phyloP scores from a whole-genome alignment of 1,284 basidiomycete genomes.

The Boletus smithii region DNA sequence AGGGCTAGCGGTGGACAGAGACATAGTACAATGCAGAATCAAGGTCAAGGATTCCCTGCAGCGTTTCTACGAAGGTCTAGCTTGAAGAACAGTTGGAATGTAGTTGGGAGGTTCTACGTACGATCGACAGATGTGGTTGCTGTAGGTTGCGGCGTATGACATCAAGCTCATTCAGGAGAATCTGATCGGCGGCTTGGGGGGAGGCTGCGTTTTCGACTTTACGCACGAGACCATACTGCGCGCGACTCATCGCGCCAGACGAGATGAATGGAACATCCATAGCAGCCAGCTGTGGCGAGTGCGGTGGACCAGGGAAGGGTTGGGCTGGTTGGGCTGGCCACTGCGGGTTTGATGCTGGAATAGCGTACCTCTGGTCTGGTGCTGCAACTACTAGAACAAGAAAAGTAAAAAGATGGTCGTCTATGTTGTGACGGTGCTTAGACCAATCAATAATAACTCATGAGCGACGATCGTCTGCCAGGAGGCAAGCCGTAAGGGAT shows the following conservation, averaged over 20 bases:
- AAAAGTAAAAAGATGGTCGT: neutral
- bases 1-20: slow-evolving; percentile 39
- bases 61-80: slow-evolving; percentile 42
- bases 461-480: no score
- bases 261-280: slow-evolving; percentile 75
- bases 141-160: slow-evolving; percentile 50
- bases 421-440: neutral
- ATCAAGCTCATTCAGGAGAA: slow-evolving; percentile 55
- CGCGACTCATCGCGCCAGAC: slow-evolving; percentile 69
- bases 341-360: slow-evolving; percentile 8
- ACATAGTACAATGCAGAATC: slow-evolving; percentile 64
- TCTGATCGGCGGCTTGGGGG: slow-evolving; percentile 53
- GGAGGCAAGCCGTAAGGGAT: no score
- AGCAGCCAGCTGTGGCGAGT: neutral
- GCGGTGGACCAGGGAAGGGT: neutral
- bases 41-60: slow-evolving; percentile 61
- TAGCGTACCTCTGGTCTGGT: slow-evolving; percentile 20
- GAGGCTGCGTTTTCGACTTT: slow-evolving; percentile 61
- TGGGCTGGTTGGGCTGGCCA: neutral
- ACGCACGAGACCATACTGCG: slow-evolving; percentile 68
- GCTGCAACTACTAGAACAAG: slow-evolving; percentile 1
- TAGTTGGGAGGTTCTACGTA: slow-evolving; percentile 35
- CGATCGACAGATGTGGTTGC: slow-evolving; percentile 46
- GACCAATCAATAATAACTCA: neutral
- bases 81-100: slow-evolving; percentile 12